A percentile compares a stretch with the other conserved stretches of the same genome.
These are phyloP conservation scores for Malassezia psittaci DNA, from an alignment of 1,284 basidiomycete species.

Conservation along the genomic window DNA sequence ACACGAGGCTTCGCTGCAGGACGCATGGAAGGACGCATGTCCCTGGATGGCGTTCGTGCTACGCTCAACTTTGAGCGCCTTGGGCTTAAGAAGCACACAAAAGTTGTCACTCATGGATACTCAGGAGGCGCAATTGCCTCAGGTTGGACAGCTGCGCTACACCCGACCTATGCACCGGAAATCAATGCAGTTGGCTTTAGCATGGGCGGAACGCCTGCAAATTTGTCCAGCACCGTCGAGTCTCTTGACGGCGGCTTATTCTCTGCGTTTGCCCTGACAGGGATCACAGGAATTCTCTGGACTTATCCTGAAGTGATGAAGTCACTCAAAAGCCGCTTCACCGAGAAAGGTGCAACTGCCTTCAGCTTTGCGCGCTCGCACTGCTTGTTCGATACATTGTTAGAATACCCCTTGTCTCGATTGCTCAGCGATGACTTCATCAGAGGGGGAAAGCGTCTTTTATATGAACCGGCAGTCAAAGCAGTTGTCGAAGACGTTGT, in stretches of 20 bases:
- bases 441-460: neutral
- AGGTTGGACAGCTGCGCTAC: conserved; percentile 29
- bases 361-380: neutral
- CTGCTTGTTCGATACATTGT: neutral
- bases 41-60: conserved; percentile 32
- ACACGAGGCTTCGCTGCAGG: conserved; percentile 33
- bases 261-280: conserved; percentile 29
- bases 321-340: neutral
- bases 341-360: neutral
- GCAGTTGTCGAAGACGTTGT: neutral
- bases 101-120: conserved; percentile 30
- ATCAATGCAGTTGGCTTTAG: conserved; percentile 23
- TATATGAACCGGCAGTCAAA: neutral
- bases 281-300: conserved; percentile 21
- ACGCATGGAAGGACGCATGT: conserved; percentile 23
- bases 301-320: conserved; percentile 26
- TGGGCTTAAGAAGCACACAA: conserved; percentile 18
- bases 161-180: conserved; percentile 27
- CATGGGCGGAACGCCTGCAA: conserved; percentile 27
- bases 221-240: conserved; percentile 18
- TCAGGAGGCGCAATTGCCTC: conserved; percentile 37
- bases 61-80: conserved; percentile 23
- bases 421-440: neutral
- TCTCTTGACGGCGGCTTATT: conserved; percentile 8
- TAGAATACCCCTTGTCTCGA: neutral